Conservation (phyloP, 1,139 yeast genomes). For the Blastobotrys capitulatus region DNA sequence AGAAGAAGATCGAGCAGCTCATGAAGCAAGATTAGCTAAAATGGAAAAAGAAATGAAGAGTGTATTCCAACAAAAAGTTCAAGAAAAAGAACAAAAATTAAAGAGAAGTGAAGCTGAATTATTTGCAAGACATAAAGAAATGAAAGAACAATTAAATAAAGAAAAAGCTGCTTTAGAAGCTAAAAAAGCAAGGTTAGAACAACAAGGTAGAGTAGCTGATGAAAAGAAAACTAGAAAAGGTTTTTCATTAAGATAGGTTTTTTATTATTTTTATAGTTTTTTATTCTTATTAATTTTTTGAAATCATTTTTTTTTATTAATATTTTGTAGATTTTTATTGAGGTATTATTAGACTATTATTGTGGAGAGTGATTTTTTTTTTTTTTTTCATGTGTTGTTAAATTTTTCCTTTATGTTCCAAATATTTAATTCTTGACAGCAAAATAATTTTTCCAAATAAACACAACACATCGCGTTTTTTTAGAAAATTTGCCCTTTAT, state of each 20-base stretch:
- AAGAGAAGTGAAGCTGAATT: conserved; percentile 97
- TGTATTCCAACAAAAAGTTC: conserved; percentile 94
- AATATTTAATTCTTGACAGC: too few relatives aligned
- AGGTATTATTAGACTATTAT: too few relatives aligned
- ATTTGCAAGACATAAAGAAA: conserved; percentile 91
- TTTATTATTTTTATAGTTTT: background rate
- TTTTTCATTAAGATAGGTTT: conserved; percentile 42
- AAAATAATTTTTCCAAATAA: too few relatives aligned
- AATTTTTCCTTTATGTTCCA: too few relatives aligned
- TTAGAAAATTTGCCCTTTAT: background rate
- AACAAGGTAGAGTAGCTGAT: conserved; percentile 54
- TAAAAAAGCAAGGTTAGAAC: conserved; percentile 79
- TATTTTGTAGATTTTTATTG: background rate
- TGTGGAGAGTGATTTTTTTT: too few relatives aligned
- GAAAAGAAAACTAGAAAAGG: conserved; percentile 54
- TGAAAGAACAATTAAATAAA: conserved; percentile 88
- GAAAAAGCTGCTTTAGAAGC: conserved; percentile 89
- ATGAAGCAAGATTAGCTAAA: conserved; percentile 89
- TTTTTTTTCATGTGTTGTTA: background rate
- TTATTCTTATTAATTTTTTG: background rate
- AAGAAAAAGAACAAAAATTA: conserved; percentile 94
- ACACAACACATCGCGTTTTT: background rate
- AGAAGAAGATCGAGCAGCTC: conserved; percentile 89
- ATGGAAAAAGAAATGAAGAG: conserved; percentile 97
- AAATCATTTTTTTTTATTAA: background rate